A percentile compares a stretch with the other conserved stretches of the same genome.
Conservation (phyloP, 257 asterid species). For the Lantana camara region DNA sequence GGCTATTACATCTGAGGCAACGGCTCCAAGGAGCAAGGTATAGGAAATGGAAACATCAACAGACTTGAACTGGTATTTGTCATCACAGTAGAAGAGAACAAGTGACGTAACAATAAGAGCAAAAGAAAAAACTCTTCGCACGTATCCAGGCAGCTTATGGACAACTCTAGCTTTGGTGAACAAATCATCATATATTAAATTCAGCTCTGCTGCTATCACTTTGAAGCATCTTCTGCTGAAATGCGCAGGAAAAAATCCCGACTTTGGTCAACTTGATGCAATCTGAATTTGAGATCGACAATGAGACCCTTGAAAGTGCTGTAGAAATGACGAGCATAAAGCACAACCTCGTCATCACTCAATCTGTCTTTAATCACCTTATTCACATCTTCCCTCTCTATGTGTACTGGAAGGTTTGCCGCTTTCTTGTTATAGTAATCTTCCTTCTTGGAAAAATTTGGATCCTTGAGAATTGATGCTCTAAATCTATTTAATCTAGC, state of each 20-base stretch:
- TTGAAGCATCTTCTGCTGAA: constrained; percentile 41
- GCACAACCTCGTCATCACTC: constrained; percentile 27
- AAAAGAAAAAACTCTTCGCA: constrained; percentile 25
- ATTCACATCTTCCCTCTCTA: constrained; percentile 21
- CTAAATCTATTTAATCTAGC: constrained; percentile 44
- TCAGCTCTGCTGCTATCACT: constrained; percentile 55
- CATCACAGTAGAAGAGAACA: constrained; percentile 34
- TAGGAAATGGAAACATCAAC: constrained; percentile 46
- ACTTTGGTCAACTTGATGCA: constrained; percentile 40
- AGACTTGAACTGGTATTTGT: constrained; percentile 19
- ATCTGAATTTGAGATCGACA: constrained; percentile 56
- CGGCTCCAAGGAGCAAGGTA: constrained; percentile 49
- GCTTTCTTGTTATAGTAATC: constrained; percentile 41
- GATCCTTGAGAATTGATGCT: constrained; percentile 43
- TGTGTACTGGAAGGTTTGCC: constrained; percentile 41
- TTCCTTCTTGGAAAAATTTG: constrained; percentile 55
- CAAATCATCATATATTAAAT: constrained; percentile 54
- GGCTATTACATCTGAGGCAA: constrained; percentile 39
- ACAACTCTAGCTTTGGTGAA: constrained; percentile 46
- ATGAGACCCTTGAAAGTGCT: constrained; percentile 55
- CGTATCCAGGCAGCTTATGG: constrained; percentile 25
- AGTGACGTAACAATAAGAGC: constrained; percentile 33
- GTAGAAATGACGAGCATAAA: constrained; percentile 40
- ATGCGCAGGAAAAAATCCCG: constrained; percentile 39
- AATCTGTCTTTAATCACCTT: constrained; percentile 29